These are phyloP conservation scores for Singerocomus rubriflavus DNA, from an alignment of 1,284 basidiomycete species.

Conservation along the genomic window DNA sequence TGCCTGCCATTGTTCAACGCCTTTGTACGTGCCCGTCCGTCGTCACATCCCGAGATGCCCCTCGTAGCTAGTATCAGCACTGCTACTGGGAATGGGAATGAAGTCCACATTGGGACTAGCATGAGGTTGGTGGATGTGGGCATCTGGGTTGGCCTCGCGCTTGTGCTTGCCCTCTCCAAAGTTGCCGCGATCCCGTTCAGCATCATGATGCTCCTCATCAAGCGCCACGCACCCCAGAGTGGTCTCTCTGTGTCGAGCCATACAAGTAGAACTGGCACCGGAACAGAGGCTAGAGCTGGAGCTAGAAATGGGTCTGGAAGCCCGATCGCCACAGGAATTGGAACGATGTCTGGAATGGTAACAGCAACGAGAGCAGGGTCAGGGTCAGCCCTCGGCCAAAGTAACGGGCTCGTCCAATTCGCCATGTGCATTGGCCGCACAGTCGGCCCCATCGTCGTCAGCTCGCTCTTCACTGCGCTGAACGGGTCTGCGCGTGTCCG, in stretches of 20 bases:
- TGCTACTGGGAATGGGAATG: background rate
- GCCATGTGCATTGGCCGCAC: conserved; percentile 16
- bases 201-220: conserved; percentile 13
- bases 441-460: conserved; percentile 13
- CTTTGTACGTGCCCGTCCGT: background rate
- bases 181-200: conserved; percentile 13
- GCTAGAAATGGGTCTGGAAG: background rate
- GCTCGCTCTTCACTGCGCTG: conserved; percentile 8
- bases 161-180: conserved; percentile 9
- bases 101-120: background rate
- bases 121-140: background rate
- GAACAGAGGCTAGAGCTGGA: no score
- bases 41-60: background rate
- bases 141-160: conserved; percentile 12
- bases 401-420: conserved; percentile 16
- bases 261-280: no score
- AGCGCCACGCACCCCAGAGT: conserved; percentile 2
- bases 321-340: background rate
- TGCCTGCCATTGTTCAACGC: conserved; percentile 14
- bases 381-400: conserved; percentile 8
- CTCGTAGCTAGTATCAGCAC: no score
- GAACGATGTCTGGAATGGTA: background rate
- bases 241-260: no score
- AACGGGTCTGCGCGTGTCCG: conserved; percentile 12
- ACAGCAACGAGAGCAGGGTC: background rate